These are phyloP conservation scores for Ogataea dorogensis DNA, from an alignment of 805 yeast species.

Conservation along the genomic window DNA sequence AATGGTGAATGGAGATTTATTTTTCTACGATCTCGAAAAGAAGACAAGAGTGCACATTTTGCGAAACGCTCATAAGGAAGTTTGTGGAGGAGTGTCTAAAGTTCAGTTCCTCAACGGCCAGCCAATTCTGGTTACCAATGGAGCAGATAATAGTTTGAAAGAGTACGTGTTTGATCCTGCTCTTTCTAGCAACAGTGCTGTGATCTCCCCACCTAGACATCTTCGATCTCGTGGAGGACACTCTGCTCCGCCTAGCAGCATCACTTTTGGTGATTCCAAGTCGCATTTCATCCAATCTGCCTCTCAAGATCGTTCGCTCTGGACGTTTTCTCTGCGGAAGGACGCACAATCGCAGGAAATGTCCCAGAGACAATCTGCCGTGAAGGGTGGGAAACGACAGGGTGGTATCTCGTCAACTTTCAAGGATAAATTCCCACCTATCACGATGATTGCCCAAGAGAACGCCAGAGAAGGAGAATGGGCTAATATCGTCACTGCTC, in stretches of 20 bases:
- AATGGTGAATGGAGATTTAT: conserved; percentile 74
- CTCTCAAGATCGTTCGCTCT: conserved; percentile 79
- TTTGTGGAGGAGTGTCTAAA: conserved; percentile 73
- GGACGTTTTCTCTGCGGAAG: conserved; percentile 90
- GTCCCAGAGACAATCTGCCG: conserved; percentile 63
- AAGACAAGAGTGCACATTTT: conserved; percentile 73
- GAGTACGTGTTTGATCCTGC: conserved; percentile 95
- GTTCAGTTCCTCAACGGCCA: conserved; percentile 84
- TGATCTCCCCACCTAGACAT: conserved; percentile 86
- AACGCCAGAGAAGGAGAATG: conserved; percentile 81
- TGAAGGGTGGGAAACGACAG: conserved; percentile 45
- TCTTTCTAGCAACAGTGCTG: conserved; percentile 59
- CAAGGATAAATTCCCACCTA: conserved; percentile 75
- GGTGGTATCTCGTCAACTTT: conserved; percentile 55
- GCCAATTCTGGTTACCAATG: conserved; percentile 83
- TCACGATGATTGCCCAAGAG: conserved; percentile 66
- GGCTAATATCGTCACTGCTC: conserved; percentile 91
- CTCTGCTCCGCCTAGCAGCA: conserved; percentile 78
- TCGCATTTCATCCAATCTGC: conserved; percentile 86
- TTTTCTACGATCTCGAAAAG: conserved; percentile 77
- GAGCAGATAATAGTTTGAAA: conserved; percentile 85
- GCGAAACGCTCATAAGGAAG: conserved; percentile 68
- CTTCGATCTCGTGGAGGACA: conserved; percentile 98
- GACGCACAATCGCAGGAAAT: conserved; percentile 95
- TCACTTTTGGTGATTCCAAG: conserved; percentile 68